These are phyloP conservation scores for Dittrichia graveolens DNA, from an alignment of 129 eudicot genomes.

Conservation along the genomic window DNA sequence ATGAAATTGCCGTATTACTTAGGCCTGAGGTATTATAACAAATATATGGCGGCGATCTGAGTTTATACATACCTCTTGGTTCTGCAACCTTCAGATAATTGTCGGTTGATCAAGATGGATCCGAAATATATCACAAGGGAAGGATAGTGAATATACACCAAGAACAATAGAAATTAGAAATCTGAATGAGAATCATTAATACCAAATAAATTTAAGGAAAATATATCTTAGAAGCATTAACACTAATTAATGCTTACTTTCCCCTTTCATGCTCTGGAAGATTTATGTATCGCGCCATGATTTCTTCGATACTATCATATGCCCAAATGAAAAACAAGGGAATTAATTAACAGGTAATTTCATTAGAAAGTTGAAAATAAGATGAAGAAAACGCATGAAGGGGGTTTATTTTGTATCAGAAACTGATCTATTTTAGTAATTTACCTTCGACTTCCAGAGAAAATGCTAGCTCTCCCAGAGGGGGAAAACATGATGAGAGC, in stretches of 20 bases:
- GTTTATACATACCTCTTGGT: conserved; percentile 59
- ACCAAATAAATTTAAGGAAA: conserved; percentile 3
- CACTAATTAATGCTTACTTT: conserved; percentile 41
- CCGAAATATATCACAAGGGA: conserved; percentile 1
- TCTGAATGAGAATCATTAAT: conserved; percentile 10
- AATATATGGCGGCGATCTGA: background rate
- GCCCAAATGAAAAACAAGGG: conserved; percentile 1
- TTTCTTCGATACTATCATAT: conserved; percentile 62
- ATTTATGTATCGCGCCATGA: conserved; percentile 60
- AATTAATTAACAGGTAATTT: conserved; percentile 8
- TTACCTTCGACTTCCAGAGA: conserved; percentile 71
- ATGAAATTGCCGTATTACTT: conserved; percentile 22
- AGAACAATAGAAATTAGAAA: conserved; percentile 1
- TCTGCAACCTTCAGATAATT: conserved; percentile 55
- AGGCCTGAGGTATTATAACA: background rate
- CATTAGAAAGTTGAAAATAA: background rate
- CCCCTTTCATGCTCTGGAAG: conserved; percentile 88
- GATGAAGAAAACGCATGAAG: background rate
- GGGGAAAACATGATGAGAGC: conserved; percentile 93
- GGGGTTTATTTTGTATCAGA: background rate
- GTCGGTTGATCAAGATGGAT: conserved; percentile 25
- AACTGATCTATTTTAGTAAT: background rate
- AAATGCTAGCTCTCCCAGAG: conserved; percentile 75
- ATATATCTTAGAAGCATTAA: background rate
- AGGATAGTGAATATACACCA: conserved; percentile 8